These are phyloP conservation scores for Leccinum fallax DNA, from an alignment of 1,284 basidiomycete species.

Conservation along the genomic window DNA sequence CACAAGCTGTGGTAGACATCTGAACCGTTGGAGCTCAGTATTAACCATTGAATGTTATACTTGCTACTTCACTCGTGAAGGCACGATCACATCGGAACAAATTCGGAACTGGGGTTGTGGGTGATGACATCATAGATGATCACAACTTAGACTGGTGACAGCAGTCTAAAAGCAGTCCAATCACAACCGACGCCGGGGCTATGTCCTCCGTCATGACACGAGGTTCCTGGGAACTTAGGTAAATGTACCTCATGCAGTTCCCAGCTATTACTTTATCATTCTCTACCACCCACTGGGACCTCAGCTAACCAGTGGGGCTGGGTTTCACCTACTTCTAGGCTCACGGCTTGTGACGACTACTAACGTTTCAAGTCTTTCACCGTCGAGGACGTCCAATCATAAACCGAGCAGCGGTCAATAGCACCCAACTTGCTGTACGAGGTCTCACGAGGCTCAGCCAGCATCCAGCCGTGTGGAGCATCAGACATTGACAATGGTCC, in stretches of 20 bases:
- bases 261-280: slow-evolving; percentile 1
- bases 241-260: slow-evolving; percentile 9
- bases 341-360: not conserved
- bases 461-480: not conserved
- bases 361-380: not conserved
- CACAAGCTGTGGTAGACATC: slow-evolving; percentile 24
- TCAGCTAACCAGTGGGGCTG: not conserved
- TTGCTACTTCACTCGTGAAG: not conserved
- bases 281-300: slow-evolving; percentile 14
- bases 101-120: not conserved
- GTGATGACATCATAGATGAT: slow-evolving; percentile 22
- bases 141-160: not conserved
- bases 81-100: not conserved
- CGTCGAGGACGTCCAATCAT: not conserved
- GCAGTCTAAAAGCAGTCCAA: too few relatives aligned
- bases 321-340: not conserved
- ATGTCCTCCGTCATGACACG: slow-evolving; percentile 19
- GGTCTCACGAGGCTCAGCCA: not conserved
- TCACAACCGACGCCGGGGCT: slow-evolving; percentile 4
- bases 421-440: slow-evolving; percentile 4
- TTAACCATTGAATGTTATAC: not conserved
- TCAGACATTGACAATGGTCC: not conserved
- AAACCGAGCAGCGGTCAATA: not conserved
- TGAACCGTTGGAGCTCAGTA: not conserved
- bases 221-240: slow-evolving; percentile 12